Evolutionary conservation across 257 asterid genomes (phyloP).

Genomic region (Solanum ossicruentum): DNA sequence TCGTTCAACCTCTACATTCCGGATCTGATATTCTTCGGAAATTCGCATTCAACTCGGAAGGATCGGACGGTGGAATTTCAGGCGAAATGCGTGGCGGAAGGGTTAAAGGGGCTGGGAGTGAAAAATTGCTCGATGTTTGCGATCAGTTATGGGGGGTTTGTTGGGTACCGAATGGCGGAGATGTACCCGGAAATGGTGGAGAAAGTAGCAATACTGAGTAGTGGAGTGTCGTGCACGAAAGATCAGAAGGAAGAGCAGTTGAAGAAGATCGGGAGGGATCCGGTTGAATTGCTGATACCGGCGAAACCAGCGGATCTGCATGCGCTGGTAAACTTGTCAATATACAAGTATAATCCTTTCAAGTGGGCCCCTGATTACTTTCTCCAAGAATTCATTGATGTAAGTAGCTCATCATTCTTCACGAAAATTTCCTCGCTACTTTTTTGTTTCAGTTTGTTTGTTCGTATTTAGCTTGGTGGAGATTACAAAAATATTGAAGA

Average conservation of each 20-base stretch:
- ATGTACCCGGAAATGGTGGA: slow-evolving; percentile 38
- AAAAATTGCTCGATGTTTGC: slow-evolving; percentile 37
- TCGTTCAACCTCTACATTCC: slow-evolving; percentile 54
- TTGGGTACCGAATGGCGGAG: slow-evolving; percentile 49
- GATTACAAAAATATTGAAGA: background rate
- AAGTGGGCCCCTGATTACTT: slow-evolving; percentile 41
- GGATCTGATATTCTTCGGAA: slow-evolving; percentile 56
- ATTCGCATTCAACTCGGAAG: slow-evolving; percentile 24
- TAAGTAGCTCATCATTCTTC: background rate
- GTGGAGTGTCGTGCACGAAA: slow-evolving; percentile 43
- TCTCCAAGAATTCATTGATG: slow-evolving; percentile 38
- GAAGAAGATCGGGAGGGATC: slow-evolving; percentile 23
- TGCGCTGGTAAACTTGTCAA: slow-evolving; percentile 27
- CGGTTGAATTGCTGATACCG: slow-evolving; percentile 39
- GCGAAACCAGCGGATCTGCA: slow-evolving; percentile 35
- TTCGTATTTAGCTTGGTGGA: too few relatives aligned
- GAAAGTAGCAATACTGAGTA: slow-evolving; percentile 56
- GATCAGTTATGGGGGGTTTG: slow-evolving; percentile 60
- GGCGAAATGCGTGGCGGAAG: slow-evolving; percentile 45
- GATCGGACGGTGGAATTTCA: slow-evolving; percentile 42
- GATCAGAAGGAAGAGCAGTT: slow-evolving; percentile 34
- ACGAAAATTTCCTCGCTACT: background rate
- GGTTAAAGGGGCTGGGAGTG: slow-evolving; percentile 45
- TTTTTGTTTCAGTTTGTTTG: too few relatives aligned
- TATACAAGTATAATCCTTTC: slow-evolving; percentile 22